Percentiles rank a stretch among this genome's conserved stretches.
Evolutionary conservation across 495 filamentous ascomycete genomes (phyloP).

Genomic region (Neurospora sp.): DNA sequence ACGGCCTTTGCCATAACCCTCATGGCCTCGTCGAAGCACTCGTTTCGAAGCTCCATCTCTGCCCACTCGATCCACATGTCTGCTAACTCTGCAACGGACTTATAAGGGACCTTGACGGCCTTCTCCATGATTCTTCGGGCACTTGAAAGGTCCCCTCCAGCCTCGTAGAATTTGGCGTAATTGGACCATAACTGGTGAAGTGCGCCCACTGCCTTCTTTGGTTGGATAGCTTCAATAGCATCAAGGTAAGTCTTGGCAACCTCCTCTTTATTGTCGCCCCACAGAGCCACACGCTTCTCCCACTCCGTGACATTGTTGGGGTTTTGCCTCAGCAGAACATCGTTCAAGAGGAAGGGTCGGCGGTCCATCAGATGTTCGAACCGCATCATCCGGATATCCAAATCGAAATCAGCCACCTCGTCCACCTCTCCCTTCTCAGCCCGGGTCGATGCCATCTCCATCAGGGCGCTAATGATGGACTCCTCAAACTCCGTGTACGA

Average conservation of each 20-base stretch:
- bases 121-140: slow-evolving; percentile 94
- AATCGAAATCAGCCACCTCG: slow-evolving; percentile 84
- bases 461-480: slow-evolving; percentile 80
- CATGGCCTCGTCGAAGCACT: slow-evolving; percentile 92
- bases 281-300: slow-evolving; percentile 90
- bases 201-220: slow-evolving; percentile 88
- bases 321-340: slow-evolving; percentile 90
- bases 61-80: slow-evolving; percentile 99
- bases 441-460: slow-evolving; percentile 76
- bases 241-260: slow-evolving; percentile 92
- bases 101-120: slow-evolving; percentile 94
- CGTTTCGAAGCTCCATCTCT: slow-evolving; percentile 89
- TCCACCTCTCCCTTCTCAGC: slow-evolving; percentile 73
- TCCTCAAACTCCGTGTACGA: slow-evolving; percentile 96
- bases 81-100: slow-evolving; percentile 85
- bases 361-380: slow-evolving; percentile 99
- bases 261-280: slow-evolving; percentile 87
- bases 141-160: slow-evolving; percentile 71
- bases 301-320: slow-evolving; percentile 95
- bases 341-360: slow-evolving; percentile 91
- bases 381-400: slow-evolving; percentile 95
- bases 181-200: slow-evolving; percentile 96
- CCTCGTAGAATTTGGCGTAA: slow-evolving; percentile 96
- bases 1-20: slow-evolving; percentile 95
- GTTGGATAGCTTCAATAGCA: slow-evolving; percentile 84